Base-by-base conservation (phyloP, 495 filamentous ascomycete genomes). In the Evernia prunastri region DNA sequence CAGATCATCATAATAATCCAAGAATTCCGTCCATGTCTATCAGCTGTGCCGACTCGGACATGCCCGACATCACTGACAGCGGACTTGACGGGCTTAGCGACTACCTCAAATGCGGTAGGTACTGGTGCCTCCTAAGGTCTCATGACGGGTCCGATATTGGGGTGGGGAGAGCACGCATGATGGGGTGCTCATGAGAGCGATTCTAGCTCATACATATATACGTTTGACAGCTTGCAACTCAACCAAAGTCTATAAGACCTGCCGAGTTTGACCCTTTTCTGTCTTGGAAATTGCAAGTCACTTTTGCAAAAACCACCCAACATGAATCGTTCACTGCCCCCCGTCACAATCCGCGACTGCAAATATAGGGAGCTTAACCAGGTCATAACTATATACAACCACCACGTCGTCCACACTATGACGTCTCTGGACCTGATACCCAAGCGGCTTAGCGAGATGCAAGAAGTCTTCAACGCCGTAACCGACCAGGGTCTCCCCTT, bases 381-480 rank as follows among this genome's bases (percentile, higher is more conserved):
- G 45, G 63, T 75, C 59, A 64, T 59, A 1, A 63, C 59, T 33
- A 75, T 76, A 63, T 71, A 74, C 64, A 69, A 61, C 25, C 65
- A 72, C 49, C 72, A 76, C 59, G 67, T 76, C 40, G 58, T 60
- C 33, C 59, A 77, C 61, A 76, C 68, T 3, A 64, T 69, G 12
- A 58, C 68, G 25, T 73, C 72, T n/a, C 72, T 75, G 33, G 65
- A 66, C 49, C 67, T 53, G 5, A 61, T 66, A 47, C 63, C 69
- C 7, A 71, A 66, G 35, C 61, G 70, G 13, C 31, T 66, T 18
- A 53, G 58, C 4, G 63, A 72, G 33, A 70, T 72, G 27, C 42
- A 56, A 6, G 51, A 60, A 25, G 71, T 68, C 49, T 67, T 63
- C 47, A 43, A 68, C 18, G 61, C 69, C 25, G 63, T 73, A 8